Conservation (phyloP, 2,329 filamentous ascomycete species). For the Ceratocystis huliohia region DNA sequence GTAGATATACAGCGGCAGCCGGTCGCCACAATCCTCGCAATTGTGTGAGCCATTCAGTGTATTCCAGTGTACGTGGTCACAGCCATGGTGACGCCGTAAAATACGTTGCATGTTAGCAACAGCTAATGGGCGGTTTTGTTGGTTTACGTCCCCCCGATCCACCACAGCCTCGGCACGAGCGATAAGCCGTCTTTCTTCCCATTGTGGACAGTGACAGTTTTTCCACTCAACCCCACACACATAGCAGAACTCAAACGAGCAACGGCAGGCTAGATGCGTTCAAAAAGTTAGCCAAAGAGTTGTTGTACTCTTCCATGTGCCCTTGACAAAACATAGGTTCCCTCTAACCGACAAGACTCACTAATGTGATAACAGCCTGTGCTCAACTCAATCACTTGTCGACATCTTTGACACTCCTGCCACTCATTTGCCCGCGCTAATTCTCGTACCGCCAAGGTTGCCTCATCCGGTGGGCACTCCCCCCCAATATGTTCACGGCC, state of each 20-base stretch:
- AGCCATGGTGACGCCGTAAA: slow-evolving; percentile 31
- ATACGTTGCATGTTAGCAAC: slow-evolving; percentile 26
- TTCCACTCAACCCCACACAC: slow-evolving; percentile 34
- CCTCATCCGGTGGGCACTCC: slow-evolving; percentile 37
- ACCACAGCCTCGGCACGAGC: not conserved
- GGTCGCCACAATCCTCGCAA: slow-evolving; percentile 33
- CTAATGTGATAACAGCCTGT: slow-evolving; percentile 47
- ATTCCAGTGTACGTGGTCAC: slow-evolving; percentile 29
- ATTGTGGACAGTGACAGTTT: slow-evolving; percentile 29
- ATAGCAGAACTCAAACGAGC: slow-evolving; percentile 39
- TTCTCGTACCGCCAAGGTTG: slow-evolving; percentile 30
- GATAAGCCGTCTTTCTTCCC: slow-evolving; percentile 27
- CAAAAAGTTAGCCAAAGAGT: not conserved
- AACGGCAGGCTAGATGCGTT: slow-evolving; percentile 32
- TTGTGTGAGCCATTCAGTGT: slow-evolving; percentile 26
- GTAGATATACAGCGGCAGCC: slow-evolving; percentile 33
- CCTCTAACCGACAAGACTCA: slow-evolving; percentile 28
- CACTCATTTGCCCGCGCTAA: slow-evolving; percentile 35
- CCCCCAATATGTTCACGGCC: slow-evolving; percentile 29
- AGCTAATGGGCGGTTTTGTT: not conserved
- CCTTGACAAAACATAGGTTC: not conserved
- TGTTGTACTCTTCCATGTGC: not conserved
- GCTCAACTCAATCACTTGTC: slow-evolving; percentile 35
- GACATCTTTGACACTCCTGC: slow-evolving; percentile 39
- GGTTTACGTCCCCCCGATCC: not conserved